phyloP scores from a whole-genome alignment of 2,329 filamentous ascomycete genomes.

The Fusarium virguliforme region DNA sequence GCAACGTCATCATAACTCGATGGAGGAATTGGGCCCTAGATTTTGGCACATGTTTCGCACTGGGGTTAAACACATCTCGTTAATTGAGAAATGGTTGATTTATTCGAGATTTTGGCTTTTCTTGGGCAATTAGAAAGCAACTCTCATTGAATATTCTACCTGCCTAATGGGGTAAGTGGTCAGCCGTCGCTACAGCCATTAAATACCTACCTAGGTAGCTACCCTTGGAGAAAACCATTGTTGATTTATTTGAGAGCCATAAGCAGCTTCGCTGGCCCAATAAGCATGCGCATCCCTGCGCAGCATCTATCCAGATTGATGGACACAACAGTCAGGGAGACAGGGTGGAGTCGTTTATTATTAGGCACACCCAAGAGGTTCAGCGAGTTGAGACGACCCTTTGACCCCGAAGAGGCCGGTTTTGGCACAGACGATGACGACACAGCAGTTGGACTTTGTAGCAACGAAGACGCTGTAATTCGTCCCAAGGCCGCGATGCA shows the following conservation, averaged over 20 bases:
- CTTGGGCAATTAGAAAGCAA: neutral
- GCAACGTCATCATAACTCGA: constrained; percentile 6
- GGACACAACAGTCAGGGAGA: constrained; percentile 19
- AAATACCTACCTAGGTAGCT: neutral
- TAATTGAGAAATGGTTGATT: neutral
- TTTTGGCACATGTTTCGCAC: constrained; percentile 1
- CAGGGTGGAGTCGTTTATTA: constrained; percentile 36
- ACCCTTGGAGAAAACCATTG: no score
- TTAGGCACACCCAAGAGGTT: constrained; percentile 29
- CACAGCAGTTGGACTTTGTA: constrained; percentile 34
- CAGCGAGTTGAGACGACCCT: constrained; percentile 29
- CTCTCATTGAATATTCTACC: constrained; percentile 6
- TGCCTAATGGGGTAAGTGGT: constrained; percentile 2
- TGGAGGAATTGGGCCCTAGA: neutral
- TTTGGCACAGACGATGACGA: constrained; percentile 50
- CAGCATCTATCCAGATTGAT: constrained; percentile 19
- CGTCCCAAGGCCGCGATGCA: constrained; percentile 15
- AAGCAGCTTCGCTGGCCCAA: constrained; percentile 9
- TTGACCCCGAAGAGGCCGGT: constrained; percentile 30
- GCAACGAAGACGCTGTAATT: constrained; percentile 35
- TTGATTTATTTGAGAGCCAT: neutral
- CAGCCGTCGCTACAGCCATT: neutral
- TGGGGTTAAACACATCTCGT: neutral
- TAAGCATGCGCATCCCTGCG: constrained; percentile 28
- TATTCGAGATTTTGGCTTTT: neutral